A percentile compares a stretch with the other conserved stretches of the same genome.
Evolutionary conservation across 2,329 filamentous ascomycete species (phyloP).

Genomic region (Chrysoporthe puriensis): DNA sequence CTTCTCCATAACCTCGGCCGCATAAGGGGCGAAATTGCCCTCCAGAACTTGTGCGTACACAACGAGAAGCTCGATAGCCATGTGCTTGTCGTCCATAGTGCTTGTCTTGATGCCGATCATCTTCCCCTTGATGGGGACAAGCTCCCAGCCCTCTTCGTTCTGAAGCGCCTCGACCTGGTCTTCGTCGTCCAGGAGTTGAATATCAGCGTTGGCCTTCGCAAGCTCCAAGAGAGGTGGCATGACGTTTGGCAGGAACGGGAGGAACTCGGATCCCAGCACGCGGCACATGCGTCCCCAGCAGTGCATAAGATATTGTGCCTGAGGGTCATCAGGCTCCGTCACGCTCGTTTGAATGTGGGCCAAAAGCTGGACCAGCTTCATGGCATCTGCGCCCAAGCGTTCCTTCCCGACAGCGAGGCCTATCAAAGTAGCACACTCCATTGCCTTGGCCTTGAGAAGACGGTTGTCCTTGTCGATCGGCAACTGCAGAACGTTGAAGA

Average conservation of each 20-base stretch:
- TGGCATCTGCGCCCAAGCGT: conserved; percentile 83
- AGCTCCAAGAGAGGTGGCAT: conserved; percentile 93
- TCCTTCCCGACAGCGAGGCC: conserved; percentile 93
- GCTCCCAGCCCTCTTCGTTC: conserved; percentile 95
- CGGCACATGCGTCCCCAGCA: conserved; percentile 99
- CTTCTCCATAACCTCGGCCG: conserved; percentile 92
- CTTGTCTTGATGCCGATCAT: conserved; percentile 98
- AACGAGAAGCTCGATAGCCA: conserved; percentile 97
- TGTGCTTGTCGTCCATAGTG: conserved; percentile 97
- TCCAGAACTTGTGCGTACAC: conserved; percentile 98
- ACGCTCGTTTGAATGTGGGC: conserved; percentile 86
- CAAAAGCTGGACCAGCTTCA: conserved; percentile 84
- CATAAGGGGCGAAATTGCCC: conserved; percentile 87
- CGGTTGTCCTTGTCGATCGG: conserved; percentile 94
- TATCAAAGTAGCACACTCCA: conserved; percentile 98
- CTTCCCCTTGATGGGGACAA: conserved; percentile 95
- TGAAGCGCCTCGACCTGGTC: conserved; percentile 91
- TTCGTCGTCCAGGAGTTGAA: conserved; percentile 93
- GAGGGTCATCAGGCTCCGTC: conserved; percentile 89
- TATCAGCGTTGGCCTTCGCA: conserved; percentile 93
- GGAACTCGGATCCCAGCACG: conserved; percentile 85
- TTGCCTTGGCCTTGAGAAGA: conserved; percentile 90
- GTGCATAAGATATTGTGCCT: conserved; percentile 95
- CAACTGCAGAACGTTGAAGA: conserved; percentile 85
- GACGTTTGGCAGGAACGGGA: conserved; percentile 88